phyloP scores from a whole-genome alignment of 2,329 filamentous ascomycete genomes.

The Scedosporium aurantiacum region DNA sequence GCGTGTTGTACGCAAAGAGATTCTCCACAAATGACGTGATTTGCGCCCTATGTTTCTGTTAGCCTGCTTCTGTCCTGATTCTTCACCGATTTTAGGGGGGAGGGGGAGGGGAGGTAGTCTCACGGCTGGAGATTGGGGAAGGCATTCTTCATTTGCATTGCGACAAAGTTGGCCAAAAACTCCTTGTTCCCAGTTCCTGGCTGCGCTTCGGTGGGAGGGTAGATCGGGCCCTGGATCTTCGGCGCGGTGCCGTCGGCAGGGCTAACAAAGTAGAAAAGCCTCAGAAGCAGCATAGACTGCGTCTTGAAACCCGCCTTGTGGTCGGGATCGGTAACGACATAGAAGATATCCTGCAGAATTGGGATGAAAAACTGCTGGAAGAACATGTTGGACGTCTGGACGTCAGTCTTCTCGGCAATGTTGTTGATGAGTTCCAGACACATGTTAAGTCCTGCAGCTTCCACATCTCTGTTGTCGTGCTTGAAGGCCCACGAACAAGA shows the following conservation, averaged over 20 bases:
- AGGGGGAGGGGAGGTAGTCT: slow-evolving; percentile 25
- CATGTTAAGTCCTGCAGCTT: slow-evolving; percentile 94
- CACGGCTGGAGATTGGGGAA: slow-evolving; percentile 89
- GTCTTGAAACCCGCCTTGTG: slow-evolving; percentile 99
- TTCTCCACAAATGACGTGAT: slow-evolving; percentile 84
- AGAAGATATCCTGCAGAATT: slow-evolving; percentile 96
- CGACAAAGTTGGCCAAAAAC: slow-evolving; percentile 81
- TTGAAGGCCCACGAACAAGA: slow-evolving; percentile 99
- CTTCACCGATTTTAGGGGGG: not conserved
- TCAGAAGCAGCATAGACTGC: slow-evolving; percentile 83
- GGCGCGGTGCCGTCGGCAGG: slow-evolving; percentile 55
- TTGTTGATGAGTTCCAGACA: slow-evolving; percentile 95
- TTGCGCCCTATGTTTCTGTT: slow-evolving; percentile 38
- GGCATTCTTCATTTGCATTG: slow-evolving; percentile 71
- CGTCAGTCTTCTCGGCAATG: slow-evolving; percentile 86
- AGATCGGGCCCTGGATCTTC: slow-evolving; percentile 89
- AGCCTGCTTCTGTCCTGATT: not conserved
- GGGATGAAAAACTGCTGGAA: slow-evolving; percentile 96
- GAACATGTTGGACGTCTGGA: slow-evolving; percentile 79
- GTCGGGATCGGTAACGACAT: slow-evolving; percentile 91
- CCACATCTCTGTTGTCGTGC: slow-evolving; percentile 96
- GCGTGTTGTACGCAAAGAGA: slow-evolving; percentile 76
- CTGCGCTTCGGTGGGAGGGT: slow-evolving; percentile 71
- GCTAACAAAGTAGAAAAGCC: slow-evolving; percentile 94
- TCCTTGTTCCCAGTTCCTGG: slow-evolving; percentile 80